Base-by-base conservation (phyloP, 805 yeast species). In the Kuraishia hungarica region DNA sequence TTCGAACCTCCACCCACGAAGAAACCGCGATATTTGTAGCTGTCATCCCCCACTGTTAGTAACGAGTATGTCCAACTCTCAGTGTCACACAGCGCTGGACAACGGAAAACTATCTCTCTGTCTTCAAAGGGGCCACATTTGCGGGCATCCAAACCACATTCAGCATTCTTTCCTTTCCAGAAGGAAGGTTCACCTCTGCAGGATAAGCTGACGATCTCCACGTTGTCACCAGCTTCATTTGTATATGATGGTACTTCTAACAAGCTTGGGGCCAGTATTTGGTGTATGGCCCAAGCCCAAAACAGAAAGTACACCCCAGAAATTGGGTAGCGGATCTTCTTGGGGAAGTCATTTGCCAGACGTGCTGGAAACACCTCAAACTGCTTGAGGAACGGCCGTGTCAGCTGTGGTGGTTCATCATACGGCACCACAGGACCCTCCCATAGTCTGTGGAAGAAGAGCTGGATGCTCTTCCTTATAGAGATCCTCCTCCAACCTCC, bases 41-140 rank as follows among this genome's bases (percentile, higher is more conserved):
- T 69, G 54, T 81, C 72, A 53, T 77, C 77, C 0, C 97, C 97
- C 0, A 89, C 89, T 0, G 92, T 84, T 11, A 86, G 72, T 19
- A 85, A 81, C 1, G 91, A 81, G 66, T 84, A 92, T 0, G 89
- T 79, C 84, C 87, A 82, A 43, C 91, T 83, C 35, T 82, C 88
- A 39, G 86, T 72, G 60, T 86, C 90, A 69, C 98, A 92, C 39
- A 91, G 72, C 0, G 97, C 96, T 0, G 97, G 97, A 67, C 98
- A 92, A 60, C 90, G 75, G 63, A 91, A 76, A 2, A 78, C 67
- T 26, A 86, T 76, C 21, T 78, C 79, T 17, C 71, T 64, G 28
- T 72, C 67, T 2, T 64, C 69, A 51, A 77, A 69, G 0, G 82
- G 78, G 1, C 65, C 69, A 68, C 97, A 90, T 7, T 72, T 58